Conservation (phyloP, 2,329 filamentous ascomycete genomes). For the Ophiostoma ips region DNA sequence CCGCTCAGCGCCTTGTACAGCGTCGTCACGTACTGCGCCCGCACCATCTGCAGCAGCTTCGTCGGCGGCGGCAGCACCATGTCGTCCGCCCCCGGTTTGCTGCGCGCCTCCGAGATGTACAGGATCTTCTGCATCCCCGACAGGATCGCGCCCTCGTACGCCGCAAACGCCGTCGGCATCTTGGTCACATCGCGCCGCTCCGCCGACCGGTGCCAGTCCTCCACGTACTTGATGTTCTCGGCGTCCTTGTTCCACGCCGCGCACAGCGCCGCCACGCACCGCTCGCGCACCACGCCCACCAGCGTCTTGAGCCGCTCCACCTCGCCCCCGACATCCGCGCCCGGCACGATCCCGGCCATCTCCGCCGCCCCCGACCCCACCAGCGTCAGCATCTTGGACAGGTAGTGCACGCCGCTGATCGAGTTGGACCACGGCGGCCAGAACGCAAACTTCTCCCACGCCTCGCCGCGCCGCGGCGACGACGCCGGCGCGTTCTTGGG, state of each 20-base stretch:
- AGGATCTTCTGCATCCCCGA: slow-evolving; percentile 87
- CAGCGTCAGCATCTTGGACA: slow-evolving; percentile 66
- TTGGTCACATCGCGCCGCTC: slow-evolving; percentile 79
- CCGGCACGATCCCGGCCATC: slow-evolving; percentile 59
- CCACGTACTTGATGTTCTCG: slow-evolving; percentile 79
- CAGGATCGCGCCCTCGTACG: slow-evolving; percentile 72
- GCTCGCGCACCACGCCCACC: slow-evolving; percentile 66
- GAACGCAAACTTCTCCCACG: slow-evolving; percentile 90
- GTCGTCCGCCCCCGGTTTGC: slow-evolving; percentile 55
- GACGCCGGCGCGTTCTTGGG: slow-evolving; percentile 60
- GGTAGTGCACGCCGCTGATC: slow-evolving; percentile 78
- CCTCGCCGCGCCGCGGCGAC: slow-evolving; percentile 64
- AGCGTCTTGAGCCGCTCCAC: slow-evolving; percentile 62
- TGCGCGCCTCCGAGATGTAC: slow-evolving; percentile 77
- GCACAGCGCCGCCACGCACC: slow-evolving; percentile 73
- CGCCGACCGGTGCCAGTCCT: slow-evolving; percentile 78
- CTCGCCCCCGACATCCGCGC: slow-evolving; percentile 38
- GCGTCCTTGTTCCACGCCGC: slow-evolving; percentile 88
- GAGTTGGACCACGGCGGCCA: slow-evolving; percentile 93
- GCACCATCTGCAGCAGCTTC: slow-evolving; percentile 81
- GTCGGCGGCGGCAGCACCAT: slow-evolving; percentile 75
- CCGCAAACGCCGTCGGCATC: slow-evolving; percentile 75
- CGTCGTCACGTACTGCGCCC: slow-evolving; percentile 83
- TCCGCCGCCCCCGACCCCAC: slow-evolving; percentile 81
- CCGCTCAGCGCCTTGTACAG: slow-evolving; percentile 88